phyloP scores from a whole-genome alignment of 164 flowering plant genomes.

The Santalum album region DNA sequence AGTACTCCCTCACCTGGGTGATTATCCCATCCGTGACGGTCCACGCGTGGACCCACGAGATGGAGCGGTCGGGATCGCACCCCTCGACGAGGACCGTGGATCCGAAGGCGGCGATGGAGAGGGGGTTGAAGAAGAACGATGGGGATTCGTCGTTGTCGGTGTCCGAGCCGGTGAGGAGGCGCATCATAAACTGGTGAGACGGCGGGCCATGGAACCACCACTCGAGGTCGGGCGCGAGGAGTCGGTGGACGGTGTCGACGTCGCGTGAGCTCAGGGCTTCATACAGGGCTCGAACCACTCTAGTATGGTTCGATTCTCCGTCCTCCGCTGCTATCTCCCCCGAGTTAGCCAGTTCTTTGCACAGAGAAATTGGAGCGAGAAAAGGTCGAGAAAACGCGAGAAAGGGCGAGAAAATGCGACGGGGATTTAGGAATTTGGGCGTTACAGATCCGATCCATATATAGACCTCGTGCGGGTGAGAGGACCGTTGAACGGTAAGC shows the following conservation, averaged over 20 bases:
- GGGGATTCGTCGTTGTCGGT: conserved; percentile 9
- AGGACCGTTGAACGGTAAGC: too few relatives aligned
- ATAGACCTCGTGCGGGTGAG: too few relatives aligned
- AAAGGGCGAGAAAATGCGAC: too few relatives aligned
- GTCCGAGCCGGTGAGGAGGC: conserved; percentile 49
- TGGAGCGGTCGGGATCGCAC: conserved; percentile 31
- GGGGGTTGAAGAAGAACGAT: conserved; percentile 35
- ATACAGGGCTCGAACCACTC: conserved; percentile 71
- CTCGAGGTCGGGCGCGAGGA: conserved; percentile 77
- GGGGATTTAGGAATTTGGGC: too few relatives aligned
- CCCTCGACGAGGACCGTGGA: conserved; percentile 65
- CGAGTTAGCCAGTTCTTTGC: too few relatives aligned
- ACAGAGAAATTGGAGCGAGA: too few relatives aligned
- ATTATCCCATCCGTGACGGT: conserved; percentile 65
- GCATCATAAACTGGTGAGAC: conserved; percentile 78
- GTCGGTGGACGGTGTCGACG: conserved; percentile 52
- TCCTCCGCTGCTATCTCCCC: conserved; percentile 71
- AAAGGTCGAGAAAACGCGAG: too few relatives aligned
- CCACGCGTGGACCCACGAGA: conserved; percentile 84
- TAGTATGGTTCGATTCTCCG: conserved; percentile 35
- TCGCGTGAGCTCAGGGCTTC: conserved; percentile 70
- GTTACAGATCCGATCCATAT: too few relatives aligned
- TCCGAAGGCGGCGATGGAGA: conserved; percentile 37
- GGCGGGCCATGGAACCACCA: conserved; percentile 99
- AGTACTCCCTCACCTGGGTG: conserved; percentile 70